These are phyloP conservation scores for Penicillium waksmanii DNA, from an alignment of 495 filamentous ascomycete species.

Conservation along the genomic window DNA sequence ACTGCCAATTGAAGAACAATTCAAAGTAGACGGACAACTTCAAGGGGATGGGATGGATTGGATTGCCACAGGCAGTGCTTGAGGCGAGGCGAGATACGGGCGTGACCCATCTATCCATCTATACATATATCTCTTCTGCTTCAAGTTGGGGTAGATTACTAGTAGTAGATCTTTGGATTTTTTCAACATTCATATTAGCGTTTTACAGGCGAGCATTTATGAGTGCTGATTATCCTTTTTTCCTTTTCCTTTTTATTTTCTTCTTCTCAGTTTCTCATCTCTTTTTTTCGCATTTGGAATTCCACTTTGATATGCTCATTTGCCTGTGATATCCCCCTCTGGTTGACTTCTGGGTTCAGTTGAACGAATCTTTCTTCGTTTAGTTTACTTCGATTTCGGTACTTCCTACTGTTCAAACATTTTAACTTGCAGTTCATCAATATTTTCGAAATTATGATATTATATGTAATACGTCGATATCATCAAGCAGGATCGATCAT, in stretches of 20 bases:
- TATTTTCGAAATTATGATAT: constrained; percentile 1
- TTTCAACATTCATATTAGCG: neutral
- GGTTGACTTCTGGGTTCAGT: neutral
- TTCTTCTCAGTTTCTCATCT: neutral
- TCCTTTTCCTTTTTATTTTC: neutral
- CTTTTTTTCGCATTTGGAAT: neutral
- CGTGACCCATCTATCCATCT: neutral
- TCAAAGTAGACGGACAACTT: neutral
- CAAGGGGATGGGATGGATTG: constrained; percentile 21
- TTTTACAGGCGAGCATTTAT: neutral
- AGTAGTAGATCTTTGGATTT: neutral
- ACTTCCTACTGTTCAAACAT: no score
- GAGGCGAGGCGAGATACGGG: neutral
- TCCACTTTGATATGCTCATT: neutral
- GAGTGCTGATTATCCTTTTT: neutral
- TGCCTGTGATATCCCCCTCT: constrained; percentile 2
- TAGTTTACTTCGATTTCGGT: neutral
- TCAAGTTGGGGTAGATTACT: no score
- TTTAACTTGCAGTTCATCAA: neutral
- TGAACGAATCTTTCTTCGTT: neutral
- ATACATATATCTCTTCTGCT: neutral
- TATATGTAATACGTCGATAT: constrained; percentile 5
- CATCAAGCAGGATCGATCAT: neutral
- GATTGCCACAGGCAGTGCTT: neutral
- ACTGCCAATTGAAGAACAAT: neutral